These are phyloP conservation scores for Lolium multiflorum DNA, from an alignment of 176 grass and related monocot species.

Conservation along the genomic window DNA sequence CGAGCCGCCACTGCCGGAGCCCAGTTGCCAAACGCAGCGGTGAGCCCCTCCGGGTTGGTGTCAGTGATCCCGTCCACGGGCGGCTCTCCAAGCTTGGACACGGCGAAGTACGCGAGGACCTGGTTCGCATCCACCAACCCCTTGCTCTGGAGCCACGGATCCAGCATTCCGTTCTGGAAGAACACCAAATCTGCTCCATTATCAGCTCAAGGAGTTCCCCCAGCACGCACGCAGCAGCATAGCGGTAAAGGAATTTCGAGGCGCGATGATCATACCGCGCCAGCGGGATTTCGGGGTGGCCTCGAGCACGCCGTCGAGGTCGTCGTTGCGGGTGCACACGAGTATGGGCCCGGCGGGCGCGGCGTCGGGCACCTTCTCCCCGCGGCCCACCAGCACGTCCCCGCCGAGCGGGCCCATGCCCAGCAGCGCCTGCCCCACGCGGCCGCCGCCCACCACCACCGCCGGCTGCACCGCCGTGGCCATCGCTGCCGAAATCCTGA, in stretches of 20 bases:
- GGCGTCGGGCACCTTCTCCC: slow-evolving; percentile 61
- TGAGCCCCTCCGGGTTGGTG: slow-evolving; percentile 85
- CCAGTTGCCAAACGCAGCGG: slow-evolving; percentile 87
- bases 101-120: slow-evolving; percentile 89
- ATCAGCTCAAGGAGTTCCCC: slow-evolving; percentile 39
- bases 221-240: background rate
- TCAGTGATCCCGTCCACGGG: slow-evolving; percentile 96
- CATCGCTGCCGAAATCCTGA: slow-evolving; percentile 40
- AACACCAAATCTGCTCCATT: slow-evolving; percentile 93
- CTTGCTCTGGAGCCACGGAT: slow-evolving; percentile 93
- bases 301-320: slow-evolving; percentile 87
- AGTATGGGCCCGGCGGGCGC: slow-evolving; percentile 67
- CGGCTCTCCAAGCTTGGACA: slow-evolving; percentile 83
- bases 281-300: slow-evolving; percentile 76
- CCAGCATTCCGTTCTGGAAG: slow-evolving; percentile 99
- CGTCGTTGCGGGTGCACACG: slow-evolving; percentile 95
- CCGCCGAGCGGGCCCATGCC: slow-evolving; percentile 54
- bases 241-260: background rate
- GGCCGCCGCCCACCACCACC: slow-evolving; percentile 82
- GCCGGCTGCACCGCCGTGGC: slow-evolving; percentile 62
- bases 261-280: slow-evolving; percentile 59
- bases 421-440: slow-evolving; percentile 71
- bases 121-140: slow-evolving; percentile 81
- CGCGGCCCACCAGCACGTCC: slow-evolving; percentile 72
- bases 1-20: slow-evolving; percentile 68